Base-by-base conservation (phyloP, 495 filamentous ascomycete genomes). In the Hypoxylon fuscum region DNA sequence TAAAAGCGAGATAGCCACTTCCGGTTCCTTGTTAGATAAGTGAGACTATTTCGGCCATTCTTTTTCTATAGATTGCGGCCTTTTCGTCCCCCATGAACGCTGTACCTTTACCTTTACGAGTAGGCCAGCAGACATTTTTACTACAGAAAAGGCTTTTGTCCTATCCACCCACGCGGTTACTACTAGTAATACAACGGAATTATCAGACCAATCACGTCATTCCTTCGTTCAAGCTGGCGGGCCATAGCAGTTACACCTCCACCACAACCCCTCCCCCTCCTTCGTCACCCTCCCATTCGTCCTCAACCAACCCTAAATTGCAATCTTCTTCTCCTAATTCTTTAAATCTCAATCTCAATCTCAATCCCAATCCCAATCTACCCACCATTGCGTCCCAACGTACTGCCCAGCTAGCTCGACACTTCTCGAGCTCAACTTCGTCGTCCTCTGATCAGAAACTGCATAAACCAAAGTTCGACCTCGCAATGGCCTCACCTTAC, bases 401-500 rank as follows among this genome's bases (percentile, higher is more conserved):
- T 49, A 79, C 79, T n/a, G 72, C 76, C 27, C 85, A 86, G 57
- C 74, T 88, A 52, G 79, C 81, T 71, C 78, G 79, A 22, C 86
- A 88, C 48, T 65, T 88, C 51, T 79, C 79, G 68, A 70, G 70
- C 55, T 68, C 72, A 9, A 22, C 75, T 47, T 61, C 73, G 6
- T 56, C 62, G 11, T 56, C 66, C 15, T 51, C 50, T 44, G 59
- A 49, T 12, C 61, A 52, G 55, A 59, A 40, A 20, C 40, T 58
- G 14, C 12, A 49, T 44, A 53, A 57, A 17, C 17, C 83, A 75
- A 71, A 77, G 44, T 80, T 62, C 44, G 45, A 64, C 56, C 62
- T 68, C 73, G 77, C 61, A 61, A 92, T 85, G 80, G 77, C 81
- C 22, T 79, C 83, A 44, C 70, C 69, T 22, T 94, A 90, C 78